Base-by-base conservation (phyloP, 108 stramenopile genomes). In the Ochromonas danica region DNA sequence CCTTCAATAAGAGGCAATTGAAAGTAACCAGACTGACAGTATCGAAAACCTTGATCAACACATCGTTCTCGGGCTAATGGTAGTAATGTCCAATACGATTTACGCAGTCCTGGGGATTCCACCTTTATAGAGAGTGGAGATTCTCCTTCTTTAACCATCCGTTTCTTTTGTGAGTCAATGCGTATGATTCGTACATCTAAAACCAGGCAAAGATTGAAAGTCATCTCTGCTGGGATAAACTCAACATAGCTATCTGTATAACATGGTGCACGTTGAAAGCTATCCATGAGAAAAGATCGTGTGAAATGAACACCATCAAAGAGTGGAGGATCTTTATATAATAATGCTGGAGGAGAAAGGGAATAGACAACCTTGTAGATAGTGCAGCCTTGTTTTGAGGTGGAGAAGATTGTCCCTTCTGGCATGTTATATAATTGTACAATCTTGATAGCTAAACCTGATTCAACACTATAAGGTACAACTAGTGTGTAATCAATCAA, bases 271-370 rank as follows among this genome's bases (percentile, higher is more conserved):
- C 38, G 6, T 10, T 41, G 6, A 27, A 22, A 25, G 10, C 72
- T 27, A 28, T 33, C 31, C 40, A 75, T 14, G 31, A 35, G 14
- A 27, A 6, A 27, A 14, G 6, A 22, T 10, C 36, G 36, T 28
- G 31, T 75, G 40, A 42, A 27, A 27, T 75, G 40, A 6, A 75
- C 72, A 27, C 40, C 40, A 27, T 75, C 72, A 31, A 27, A 27
- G 10, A 75, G 6, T 41, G 72, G 72, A 36, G 72, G 72, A 6
- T 75, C 40, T 41, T 27, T 36, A 36, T 75, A 75, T 10, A 42
- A 36, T 33, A 75, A 41, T 27, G n/a, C 72, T 27, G 72, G 72
- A 27, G 72, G 72, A 6, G 40, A 39, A 27, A 17, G 22, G 14
- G 72, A 75, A 6, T 3, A 14, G 3, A 75, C 6, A 3, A 75